Conservation (phyloP, 2,329 filamentous ascomycete genomes). For the Trichoderma lentiforme region DNA sequence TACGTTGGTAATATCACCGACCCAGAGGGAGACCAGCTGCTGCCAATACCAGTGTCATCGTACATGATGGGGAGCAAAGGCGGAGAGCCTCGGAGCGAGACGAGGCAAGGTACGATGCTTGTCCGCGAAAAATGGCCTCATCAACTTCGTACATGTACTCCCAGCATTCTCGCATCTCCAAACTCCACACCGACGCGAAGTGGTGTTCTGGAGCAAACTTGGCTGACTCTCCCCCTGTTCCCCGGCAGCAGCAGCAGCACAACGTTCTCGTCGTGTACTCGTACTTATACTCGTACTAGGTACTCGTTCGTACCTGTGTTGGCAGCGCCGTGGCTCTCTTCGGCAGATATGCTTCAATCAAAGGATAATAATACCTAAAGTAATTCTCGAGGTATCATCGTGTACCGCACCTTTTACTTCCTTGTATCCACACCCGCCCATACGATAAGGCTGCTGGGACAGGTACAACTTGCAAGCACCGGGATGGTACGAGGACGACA, state of each 20-base stretch:
- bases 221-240: not conserved
- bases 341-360: not conserved
- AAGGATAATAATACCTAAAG: not conserved
- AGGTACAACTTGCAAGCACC: not conserved
- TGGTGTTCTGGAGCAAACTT: not conserved
- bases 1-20: not conserved
- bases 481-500: not conserved
- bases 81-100: not conserved
- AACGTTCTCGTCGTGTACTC: not conserved
- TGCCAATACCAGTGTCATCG: not conserved
- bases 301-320: not conserved
- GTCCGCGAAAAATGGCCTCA: constrained; percentile 1
- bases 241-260: not conserved
- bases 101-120: not conserved
- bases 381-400: not conserved
- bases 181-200: constrained; percentile 4
- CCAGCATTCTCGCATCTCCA: not conserved
- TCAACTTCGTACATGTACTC: not conserved
- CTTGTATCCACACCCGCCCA: not conserved
- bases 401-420: not conserved
- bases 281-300: too few relatives aligned
- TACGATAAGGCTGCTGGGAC: constrained; percentile 5
- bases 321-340: not conserved
- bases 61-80: not conserved
- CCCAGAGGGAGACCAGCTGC: not conserved